These are phyloP conservation scores for Phycomyces nitens DNA, from an alignment of 192 early-diverging fungal genomes.

Conservation along the genomic window DNA sequence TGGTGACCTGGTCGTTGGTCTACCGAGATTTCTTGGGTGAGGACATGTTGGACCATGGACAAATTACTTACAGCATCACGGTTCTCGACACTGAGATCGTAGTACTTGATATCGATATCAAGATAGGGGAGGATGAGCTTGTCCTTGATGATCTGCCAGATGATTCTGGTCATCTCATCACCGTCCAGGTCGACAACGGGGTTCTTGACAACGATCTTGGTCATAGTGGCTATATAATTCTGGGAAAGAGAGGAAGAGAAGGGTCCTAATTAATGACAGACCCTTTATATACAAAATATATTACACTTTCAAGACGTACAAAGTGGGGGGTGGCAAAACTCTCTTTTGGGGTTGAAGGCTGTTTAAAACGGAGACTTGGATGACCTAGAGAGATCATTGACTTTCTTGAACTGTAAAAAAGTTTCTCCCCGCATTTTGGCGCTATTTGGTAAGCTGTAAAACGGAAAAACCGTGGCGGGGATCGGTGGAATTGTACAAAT, in stretches of 20 bases:
- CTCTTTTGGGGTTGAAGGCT: no score
- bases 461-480: no score
- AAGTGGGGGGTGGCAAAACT: no score
- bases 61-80: slow-evolving; percentile 60
- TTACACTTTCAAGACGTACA: no score
- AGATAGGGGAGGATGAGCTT: slow-evolving; percentile 86
- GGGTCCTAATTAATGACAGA: neutral
- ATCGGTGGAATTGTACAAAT: no score
- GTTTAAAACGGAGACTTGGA: no score
- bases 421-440: no score
- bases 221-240: neutral
- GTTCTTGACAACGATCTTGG: slow-evolving; percentile 69
- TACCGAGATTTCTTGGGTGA: slow-evolving; percentile 26
- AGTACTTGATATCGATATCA: slow-evolving; percentile 94
- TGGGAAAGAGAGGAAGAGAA: neutral
- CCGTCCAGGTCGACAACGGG: slow-evolving; percentile 88
- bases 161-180: slow-evolving; percentile 99
- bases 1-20: slow-evolving; percentile 92
- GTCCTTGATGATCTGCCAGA: slow-evolving; percentile 94
- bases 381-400: no score
- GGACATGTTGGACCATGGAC: neutral
- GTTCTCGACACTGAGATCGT: slow-evolving; percentile 88
- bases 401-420: no score
- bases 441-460: no score
- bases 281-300: no score